These are phyloP conservation scores for Excoecaria agallocha DNA, from an alignment of 345 rosid species.

Conservation along the genomic window DNA sequence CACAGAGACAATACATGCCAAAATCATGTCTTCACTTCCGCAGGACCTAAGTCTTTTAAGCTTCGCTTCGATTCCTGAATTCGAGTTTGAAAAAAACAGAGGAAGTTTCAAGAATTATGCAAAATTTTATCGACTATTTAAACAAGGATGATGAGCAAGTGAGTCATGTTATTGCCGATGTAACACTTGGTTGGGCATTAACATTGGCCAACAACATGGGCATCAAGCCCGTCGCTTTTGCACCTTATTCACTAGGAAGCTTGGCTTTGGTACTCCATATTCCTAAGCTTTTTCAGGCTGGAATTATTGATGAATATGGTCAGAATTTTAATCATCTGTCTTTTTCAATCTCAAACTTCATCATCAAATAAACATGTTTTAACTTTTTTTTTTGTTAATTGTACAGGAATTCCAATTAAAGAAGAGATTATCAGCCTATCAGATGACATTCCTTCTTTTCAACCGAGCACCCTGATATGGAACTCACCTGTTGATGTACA, in stretches of 20 bases:
- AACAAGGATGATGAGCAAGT: background rate
- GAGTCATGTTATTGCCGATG: background rate
- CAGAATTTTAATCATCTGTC: background rate
- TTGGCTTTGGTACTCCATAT: slow-evolving; percentile 14
- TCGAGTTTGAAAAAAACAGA: background rate
- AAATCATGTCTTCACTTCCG: slow-evolving; percentile 7
- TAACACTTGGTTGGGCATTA: background rate
- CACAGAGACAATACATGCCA: slow-evolving; percentile 18
- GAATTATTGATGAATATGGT: slow-evolving; percentile 25
- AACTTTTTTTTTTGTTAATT: background rate
- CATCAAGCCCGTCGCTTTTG: background rate
- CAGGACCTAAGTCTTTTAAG: background rate
- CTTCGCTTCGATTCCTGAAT: background rate
- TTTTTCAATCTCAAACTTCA: background rate
- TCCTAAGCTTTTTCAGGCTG: slow-evolving; percentile 24
- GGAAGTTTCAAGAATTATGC: background rate
- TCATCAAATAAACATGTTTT: background rate
- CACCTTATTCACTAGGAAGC: background rate
- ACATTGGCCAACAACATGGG: background rate
- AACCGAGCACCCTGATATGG: slow-evolving; percentile 20
- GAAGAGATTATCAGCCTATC: slow-evolving; percentile 17
- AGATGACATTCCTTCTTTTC: slow-evolving; percentile 23
- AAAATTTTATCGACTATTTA: background rate
- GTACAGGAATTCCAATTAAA: slow-evolving; percentile 21
- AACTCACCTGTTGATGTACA: background rate